A percentile compares a stretch with the other conserved stretches of the same genome.
Conservation (phyloP, 2,329 filamentous ascomycete genomes). For the Geosmithia putterillii region DNA sequence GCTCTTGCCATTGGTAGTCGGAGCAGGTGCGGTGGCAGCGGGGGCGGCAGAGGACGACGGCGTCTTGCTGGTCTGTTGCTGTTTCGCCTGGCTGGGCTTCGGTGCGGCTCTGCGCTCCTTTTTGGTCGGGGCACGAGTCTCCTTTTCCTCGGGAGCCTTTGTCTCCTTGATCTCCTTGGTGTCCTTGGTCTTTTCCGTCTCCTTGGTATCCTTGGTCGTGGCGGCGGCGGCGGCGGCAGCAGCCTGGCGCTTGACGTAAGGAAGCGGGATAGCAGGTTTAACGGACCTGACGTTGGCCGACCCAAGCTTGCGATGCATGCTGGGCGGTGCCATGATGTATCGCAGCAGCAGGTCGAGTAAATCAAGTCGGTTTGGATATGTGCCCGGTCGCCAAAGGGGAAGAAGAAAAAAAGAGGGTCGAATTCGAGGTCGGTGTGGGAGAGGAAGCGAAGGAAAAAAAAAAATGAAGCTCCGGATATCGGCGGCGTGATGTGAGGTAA, state of each 20-base stretch:
- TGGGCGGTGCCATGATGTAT: neutral
- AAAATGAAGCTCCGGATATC: slow-evolving; percentile 3
- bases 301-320: neutral
- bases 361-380: no score
- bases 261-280: slow-evolving; percentile 24
- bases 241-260: slow-evolving; percentile 23
- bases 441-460: neutral
- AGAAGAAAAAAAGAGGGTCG: no score
- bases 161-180: neutral
- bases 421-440: no score
- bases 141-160: neutral
- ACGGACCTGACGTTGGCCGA: slow-evolving; percentile 14
- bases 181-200: neutral
- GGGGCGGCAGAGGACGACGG: neutral
- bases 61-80: neutral
- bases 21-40: no score
- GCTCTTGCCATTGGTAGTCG: neutral
- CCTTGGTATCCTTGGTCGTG: neutral
- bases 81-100: neutral
- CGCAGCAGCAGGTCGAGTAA: no score
- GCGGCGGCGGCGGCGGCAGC: slow-evolving; percentile 15
- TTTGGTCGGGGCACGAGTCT: neutral
- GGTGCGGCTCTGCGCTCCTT: neutral
- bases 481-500: neutral
- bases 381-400: no score